phyloP scores from a whole-genome alignment of 169 alveolate species.

The Plasmodium adleri region DNA sequence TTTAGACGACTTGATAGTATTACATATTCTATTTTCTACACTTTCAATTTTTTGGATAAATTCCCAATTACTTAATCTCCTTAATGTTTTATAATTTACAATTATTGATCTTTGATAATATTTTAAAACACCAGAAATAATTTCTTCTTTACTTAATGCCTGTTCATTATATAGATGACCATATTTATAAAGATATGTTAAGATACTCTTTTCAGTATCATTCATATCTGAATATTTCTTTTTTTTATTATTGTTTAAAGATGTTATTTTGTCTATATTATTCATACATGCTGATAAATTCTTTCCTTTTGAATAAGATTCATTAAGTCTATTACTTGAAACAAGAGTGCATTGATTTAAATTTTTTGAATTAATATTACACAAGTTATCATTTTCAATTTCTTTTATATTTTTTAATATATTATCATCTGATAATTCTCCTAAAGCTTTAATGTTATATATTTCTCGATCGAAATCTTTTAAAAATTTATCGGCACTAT shows the following conservation, averaged over 20 bases:
- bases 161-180: slow-evolving; percentile 34
- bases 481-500: slow-evolving; percentile 45
- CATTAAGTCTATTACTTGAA: slow-evolving; percentile 7
- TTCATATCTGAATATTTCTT: slow-evolving; percentile 9
- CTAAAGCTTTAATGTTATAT: slow-evolving; percentile 22
- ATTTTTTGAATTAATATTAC: not conserved
- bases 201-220: slow-evolving; percentile 28
- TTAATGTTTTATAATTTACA: slow-evolving; percentile 21
- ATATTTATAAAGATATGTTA: slow-evolving; percentile 13
- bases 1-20: slow-evolving; percentile 7
- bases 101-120: slow-evolving; percentile 11
- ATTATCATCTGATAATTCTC: slow-evolving; percentile 40
- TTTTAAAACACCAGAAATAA: slow-evolving; percentile 42
- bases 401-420: slow-evolving; percentile 51
- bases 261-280: not conserved
- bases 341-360: slow-evolving; percentile 6
- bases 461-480: slow-evolving; percentile 23
- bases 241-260: slow-evolving; percentile 11
- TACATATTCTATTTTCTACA: slow-evolving; percentile 10
- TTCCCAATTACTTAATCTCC: slow-evolving; percentile 28
- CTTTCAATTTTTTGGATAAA: slow-evolving; percentile 21
- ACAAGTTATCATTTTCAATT: slow-evolving; percentile 49
- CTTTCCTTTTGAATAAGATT: not conserved
- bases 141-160: slow-evolving; percentile 64
- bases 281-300: not conserved